These are phyloP conservation scores for Zygosaccharomyces siamensis DNA, from an alignment of 805 yeast genomes.

Conservation along the genomic window DNA sequence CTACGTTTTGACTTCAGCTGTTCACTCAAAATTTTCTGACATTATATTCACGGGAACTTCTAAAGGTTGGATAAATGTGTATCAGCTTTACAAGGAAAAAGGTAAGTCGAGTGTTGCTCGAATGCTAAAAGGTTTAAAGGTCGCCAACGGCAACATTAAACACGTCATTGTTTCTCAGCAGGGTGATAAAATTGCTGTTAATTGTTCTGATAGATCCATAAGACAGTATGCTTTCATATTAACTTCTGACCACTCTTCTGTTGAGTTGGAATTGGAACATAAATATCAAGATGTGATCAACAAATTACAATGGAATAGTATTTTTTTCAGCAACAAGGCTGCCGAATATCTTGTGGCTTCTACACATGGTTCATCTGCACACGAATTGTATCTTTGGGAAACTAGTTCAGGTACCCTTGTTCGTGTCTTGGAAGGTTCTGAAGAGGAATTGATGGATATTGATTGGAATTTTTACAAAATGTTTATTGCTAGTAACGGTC, in stretches of 20 bases:
- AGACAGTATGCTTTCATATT: constrained; percentile 43
- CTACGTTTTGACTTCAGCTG: constrained; percentile 27
- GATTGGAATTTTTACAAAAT: constrained; percentile 81
- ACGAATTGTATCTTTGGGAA: constrained; percentile 91
- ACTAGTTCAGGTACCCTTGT: constrained; percentile 82
- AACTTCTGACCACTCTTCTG: constrained; percentile 14
- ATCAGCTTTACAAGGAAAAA: constrained; percentile 13
- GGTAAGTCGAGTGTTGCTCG: constrained; percentile 15
- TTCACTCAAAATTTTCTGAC: constrained; percentile 36
- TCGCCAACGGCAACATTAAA: constrained; percentile 70
- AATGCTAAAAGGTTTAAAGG: constrained; percentile 46
- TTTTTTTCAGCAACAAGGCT: constrained; percentile 63
- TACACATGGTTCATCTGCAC: constrained; percentile 75
- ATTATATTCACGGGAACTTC: constrained; percentile 69
- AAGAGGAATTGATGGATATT: constrained; percentile 71
- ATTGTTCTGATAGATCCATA: constrained; percentile 72
- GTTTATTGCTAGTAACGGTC: constrained; percentile 73
- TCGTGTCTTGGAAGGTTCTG: constrained; percentile 87
- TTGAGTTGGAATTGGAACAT: constrained; percentile 65
- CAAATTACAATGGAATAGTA: constrained; percentile 81
- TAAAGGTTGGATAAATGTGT: constrained; percentile 69
- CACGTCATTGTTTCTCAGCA: constrained; percentile 54
- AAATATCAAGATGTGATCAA: constrained; percentile 89
- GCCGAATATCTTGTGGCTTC: constrained; percentile 87
- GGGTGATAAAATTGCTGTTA: constrained; percentile 61